These are phyloP conservation scores for Glutinoglossum americanum DNA, from an alignment of 495 filamentous ascomycete genomes.

Conservation along the genomic window DNA sequence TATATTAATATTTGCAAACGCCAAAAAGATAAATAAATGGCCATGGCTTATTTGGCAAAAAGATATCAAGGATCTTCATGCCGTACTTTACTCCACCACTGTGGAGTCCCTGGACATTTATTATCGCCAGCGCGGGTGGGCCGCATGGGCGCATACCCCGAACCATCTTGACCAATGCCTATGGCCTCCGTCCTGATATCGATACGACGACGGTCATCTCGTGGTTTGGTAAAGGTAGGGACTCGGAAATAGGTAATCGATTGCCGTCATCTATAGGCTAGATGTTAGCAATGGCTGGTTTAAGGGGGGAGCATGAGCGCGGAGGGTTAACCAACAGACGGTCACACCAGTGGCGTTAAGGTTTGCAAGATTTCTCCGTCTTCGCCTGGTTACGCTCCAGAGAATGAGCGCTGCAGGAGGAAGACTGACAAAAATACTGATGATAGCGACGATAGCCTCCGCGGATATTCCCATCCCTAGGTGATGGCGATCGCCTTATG, in stretches of 20 bases:
- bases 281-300: not conserved
- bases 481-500: too few relatives aligned
- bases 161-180: too few relatives aligned
- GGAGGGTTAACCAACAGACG: too few relatives aligned
- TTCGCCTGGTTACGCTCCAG: not conserved
- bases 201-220: not conserved
- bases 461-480: not conserved
- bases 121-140: too few relatives aligned
- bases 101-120: too few relatives aligned
- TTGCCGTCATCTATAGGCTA: not conserved
- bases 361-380: not conserved
- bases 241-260: not conserved
- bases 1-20: too few relatives aligned
- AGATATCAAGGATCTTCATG: too few relatives aligned
- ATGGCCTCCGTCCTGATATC: not conserved
- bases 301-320: not conserved
- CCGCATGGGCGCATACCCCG: too few relatives aligned
- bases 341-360: not conserved
- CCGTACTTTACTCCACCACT: too few relatives aligned
- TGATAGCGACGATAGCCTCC: not conserved
- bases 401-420: not conserved
- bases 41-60: too few relatives aligned
- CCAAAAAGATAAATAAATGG: too few relatives aligned
- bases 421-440: not conserved
- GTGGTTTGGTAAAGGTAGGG: not conserved